phyloP scores from a whole-genome alignment of 441 rosid genomes.

The Erodium moschatum region DNA sequence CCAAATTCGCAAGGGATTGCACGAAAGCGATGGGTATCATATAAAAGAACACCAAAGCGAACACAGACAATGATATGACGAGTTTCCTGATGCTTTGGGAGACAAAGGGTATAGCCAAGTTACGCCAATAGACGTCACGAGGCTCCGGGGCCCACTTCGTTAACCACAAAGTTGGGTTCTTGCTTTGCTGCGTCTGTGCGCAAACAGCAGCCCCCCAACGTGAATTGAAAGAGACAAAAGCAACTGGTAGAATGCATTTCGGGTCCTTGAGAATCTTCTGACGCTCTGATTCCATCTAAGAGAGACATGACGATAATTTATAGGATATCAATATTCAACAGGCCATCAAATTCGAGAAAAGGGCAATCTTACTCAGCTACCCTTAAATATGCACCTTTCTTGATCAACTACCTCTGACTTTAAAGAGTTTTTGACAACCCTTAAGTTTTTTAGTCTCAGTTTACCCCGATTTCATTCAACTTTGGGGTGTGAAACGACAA shows the following conservation, averaged over 20 bases:
- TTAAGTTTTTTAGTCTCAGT: no score
- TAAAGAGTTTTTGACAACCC: no score
- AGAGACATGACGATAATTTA: constrained; percentile 9
- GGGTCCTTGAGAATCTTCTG: constrained; percentile 55
- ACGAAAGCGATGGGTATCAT: constrained; percentile 86
- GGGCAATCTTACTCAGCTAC: no score
- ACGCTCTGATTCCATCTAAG: constrained; percentile 72
- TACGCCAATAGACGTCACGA: constrained; percentile 81
- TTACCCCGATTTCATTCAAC: no score
- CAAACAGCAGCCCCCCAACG: constrained; percentile 98
- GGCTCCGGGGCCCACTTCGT: constrained; percentile 98
- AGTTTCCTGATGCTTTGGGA: constrained; percentile 57
- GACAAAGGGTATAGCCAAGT: constrained; percentile 80
- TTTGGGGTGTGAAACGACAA: no score
- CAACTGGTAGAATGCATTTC: constrained; percentile 74
- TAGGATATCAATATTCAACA: background rate
- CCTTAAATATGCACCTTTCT: no score
- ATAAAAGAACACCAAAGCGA: constrained; percentile 86
- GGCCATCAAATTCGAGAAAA: no score
- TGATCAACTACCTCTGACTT: no score
- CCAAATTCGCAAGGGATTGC: constrained; percentile 82
- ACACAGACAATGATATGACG: constrained; percentile 64
- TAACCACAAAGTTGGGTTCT: constrained; percentile 83
- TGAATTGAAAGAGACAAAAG: constrained; percentile 86
- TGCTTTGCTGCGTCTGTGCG: constrained; percentile 86